These are phyloP conservation scores for Kondoa subrosea DNA, from an alignment of 768 basidiomycete genomes.

Conservation along the genomic window DNA sequence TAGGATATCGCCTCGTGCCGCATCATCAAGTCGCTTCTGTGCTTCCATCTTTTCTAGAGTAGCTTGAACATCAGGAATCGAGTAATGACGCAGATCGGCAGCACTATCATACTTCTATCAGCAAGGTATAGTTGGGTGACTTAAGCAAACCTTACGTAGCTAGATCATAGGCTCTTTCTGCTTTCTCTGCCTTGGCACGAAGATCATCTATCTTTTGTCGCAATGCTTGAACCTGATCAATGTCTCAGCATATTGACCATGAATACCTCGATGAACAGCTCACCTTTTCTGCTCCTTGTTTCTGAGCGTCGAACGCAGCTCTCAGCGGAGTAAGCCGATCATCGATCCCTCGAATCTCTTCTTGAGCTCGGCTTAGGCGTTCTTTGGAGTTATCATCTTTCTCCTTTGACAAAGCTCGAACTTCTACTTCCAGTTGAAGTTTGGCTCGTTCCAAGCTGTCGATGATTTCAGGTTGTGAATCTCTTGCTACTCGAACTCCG, in stretches of 20 bases:
- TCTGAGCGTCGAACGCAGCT: slow-evolving; percentile 28
- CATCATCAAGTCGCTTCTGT: slow-evolving; percentile 52
- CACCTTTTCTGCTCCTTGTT: slow-evolving; percentile 18
- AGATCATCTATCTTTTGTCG: slow-evolving; percentile 76
- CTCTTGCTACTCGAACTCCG: slow-evolving; percentile 72
- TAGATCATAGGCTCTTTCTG: slow-evolving; percentile 58
- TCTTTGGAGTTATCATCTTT: slow-evolving; percentile 49
- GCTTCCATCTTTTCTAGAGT: slow-evolving; percentile 40
- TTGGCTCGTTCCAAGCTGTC: slow-evolving; percentile 76
- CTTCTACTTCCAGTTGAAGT: slow-evolving; percentile 82
- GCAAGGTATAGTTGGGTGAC: no score
- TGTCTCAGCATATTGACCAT: no score
- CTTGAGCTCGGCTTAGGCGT: slow-evolving; percentile 64
- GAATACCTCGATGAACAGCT: neutral
- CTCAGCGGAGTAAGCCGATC: slow-evolving; percentile 37
- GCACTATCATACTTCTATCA: no score
- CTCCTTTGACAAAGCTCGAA: slow-evolving; percentile 76
- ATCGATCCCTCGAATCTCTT: slow-evolving; percentile 46
- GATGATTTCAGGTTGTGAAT: slow-evolving; percentile 84
- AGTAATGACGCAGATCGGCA: slow-evolving; percentile 78
- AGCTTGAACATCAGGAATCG: slow-evolving; percentile 67
- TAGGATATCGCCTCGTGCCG: slow-evolving; percentile 32
- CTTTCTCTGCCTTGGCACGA: slow-evolving; percentile 78
- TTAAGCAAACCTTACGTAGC: no score
- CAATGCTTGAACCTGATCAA: slow-evolving; percentile 56